Evolutionary conservation across 164 flowering plant genomes (phyloP), one percentile per base, ranked within the genome.

Genomic region (Piper betle): DNA sequence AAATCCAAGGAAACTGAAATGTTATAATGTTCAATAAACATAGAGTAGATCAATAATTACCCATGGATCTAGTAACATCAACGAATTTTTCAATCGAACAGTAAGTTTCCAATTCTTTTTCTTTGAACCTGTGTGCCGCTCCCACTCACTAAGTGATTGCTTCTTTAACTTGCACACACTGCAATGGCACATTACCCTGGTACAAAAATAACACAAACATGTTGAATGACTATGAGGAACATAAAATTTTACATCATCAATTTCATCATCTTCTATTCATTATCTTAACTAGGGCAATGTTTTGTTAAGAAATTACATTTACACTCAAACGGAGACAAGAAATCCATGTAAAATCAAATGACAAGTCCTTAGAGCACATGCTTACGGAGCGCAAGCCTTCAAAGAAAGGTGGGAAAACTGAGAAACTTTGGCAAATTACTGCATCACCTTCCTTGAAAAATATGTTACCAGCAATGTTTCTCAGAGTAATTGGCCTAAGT

Each of bases 151-250:
- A 59, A 91, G 89, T 56, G 84, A 75, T 69, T 76, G 83, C 75
- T 87, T 91, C 64, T 81, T 81, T 38, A 78, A 55, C 42, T 95
- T 96, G 77, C 99, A 94, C 15, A 53, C 75, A 39, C 97, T 88
- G 71, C 99, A 94, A 67, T 80, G 81, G 74, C 99, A 94, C 18
- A 84, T 79, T 75, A 94, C 95, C 73, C 97, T 94, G 82, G 64
- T 64, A 73, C 20, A 69, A 37, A 39, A 41, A 64, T 13, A 42
- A 42, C 6, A 25, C 19, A 39, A 6, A 43, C 50, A 55, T 42
- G 37, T 19, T 12, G 10, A 55, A n/a, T 7, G 5, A 40, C 39
- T 38, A 62, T 53, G 39, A 25, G 17, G 19, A 4, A 39, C 53
- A 53, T 37, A 15, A 25, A 33, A 46, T 46, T 46, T 6, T 46